These are phyloP conservation scores for Chamaenerion angustifolium DNA, from an alignment of 345 rosid species.

Conservation along the genomic window DNA sequence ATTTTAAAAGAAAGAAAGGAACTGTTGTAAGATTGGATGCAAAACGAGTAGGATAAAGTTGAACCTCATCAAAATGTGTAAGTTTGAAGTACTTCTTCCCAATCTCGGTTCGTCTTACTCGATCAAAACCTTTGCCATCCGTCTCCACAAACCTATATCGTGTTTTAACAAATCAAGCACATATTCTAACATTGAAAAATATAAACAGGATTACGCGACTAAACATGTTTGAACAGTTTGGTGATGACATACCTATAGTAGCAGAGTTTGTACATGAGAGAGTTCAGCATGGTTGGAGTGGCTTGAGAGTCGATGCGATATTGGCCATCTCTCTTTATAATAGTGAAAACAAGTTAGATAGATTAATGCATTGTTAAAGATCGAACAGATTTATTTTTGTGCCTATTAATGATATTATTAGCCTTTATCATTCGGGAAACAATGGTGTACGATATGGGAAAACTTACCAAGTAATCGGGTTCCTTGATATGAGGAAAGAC, in stretches of 20 bases:
- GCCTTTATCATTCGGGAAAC: too few species aligned
- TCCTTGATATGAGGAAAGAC: slow-evolving; percentile 97
- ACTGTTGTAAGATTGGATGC: not conserved
- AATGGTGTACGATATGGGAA: not conserved
- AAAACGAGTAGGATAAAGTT: not conserved
- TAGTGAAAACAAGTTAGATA: not conserved
- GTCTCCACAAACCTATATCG: slow-evolving; percentile 81
- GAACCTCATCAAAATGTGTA: slow-evolving; percentile 80
- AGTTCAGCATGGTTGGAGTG: slow-evolving; percentile 86
- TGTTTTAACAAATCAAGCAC: not conserved
- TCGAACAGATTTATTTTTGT: too few species aligned
- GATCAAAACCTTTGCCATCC: slow-evolving; percentile 84
- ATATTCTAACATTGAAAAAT: not conserved
- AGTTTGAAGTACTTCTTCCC: slow-evolving; percentile 93
- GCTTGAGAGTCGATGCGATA: slow-evolving; percentile 92
- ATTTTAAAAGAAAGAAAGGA: too few species aligned
- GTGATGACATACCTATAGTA: slow-evolving; percentile 63
- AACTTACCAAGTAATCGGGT: slow-evolving; percentile 77
- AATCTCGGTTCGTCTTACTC: slow-evolving; percentile 86
- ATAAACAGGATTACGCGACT: too few species aligned
- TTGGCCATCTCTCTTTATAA: slow-evolving; percentile 74
- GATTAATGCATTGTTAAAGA: too few species aligned
- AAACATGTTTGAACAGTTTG: too few species aligned
- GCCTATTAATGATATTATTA: too few species aligned
- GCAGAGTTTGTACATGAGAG: slow-evolving; percentile 93